Evolutionary conservation across 495 filamentous ascomycete species (phyloP).

Genomic region (Aspergillus asperescens): DNA sequence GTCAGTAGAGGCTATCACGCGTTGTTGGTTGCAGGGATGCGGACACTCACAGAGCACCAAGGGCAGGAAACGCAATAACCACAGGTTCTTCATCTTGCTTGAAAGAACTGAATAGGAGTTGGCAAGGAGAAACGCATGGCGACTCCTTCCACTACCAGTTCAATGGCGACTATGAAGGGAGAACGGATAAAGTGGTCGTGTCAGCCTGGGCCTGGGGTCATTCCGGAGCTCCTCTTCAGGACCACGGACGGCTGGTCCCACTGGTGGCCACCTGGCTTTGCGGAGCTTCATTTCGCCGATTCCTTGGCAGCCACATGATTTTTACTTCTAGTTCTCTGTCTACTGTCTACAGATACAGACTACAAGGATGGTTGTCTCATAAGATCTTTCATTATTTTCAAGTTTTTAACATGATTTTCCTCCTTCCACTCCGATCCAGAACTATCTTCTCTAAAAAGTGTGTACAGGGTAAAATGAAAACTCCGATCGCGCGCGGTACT

Average conservation of each 20-base stretch:
- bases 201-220: slow-evolving; percentile 13
- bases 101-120: slow-evolving; percentile 16
- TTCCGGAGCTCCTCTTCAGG: neutral
- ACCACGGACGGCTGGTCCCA: too few relatives aligned
- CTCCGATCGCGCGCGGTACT: slow-evolving; percentile 26
- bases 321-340: too few relatives aligned
- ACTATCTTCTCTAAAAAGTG: slow-evolving; percentile 20
- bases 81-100: slow-evolving; percentile 39
- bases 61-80: slow-evolving; percentile 34
- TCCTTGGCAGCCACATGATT: slow-evolving; percentile 1
- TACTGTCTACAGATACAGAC: too few relatives aligned
- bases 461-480: slow-evolving; percentile 23
- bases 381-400: slow-evolving; percentile 18
- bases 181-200: neutral
- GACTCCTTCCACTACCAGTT: slow-evolving; percentile 19
- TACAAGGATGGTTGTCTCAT: slow-evolving; percentile 2
- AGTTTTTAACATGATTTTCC: slow-evolving; percentile 15
- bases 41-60: slow-evolving; percentile 38
- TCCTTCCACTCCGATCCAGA: slow-evolving; percentile 13
- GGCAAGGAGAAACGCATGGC: slow-evolving; percentile 38
- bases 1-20: slow-evolving; percentile 21
- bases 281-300: slow-evolving; percentile 42
- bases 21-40: neutral
- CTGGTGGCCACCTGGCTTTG: slow-evolving; percentile 43
- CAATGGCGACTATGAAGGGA: neutral